These are phyloP conservation scores for Exserohilum rostratum DNA, from an alignment of 2,329 filamentous ascomycete genomes.

Conservation along the genomic window DNA sequence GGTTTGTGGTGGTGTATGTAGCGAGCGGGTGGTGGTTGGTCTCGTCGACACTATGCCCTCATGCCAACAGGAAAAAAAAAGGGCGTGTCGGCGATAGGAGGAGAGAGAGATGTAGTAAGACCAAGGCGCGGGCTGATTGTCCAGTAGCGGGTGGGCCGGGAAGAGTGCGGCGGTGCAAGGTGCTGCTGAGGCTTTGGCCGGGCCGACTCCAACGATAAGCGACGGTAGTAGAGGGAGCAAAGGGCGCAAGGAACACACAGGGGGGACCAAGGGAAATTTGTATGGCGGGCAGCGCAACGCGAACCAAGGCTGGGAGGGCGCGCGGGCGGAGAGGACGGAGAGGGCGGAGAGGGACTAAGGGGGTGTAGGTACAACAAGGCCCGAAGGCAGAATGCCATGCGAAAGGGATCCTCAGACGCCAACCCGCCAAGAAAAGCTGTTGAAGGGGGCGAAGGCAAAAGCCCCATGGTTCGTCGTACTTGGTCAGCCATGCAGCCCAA, in stretches of 20 bases:
- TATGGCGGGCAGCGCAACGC: background rate
- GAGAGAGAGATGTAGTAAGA: background rate
- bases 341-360: background rate
- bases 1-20: constrained; percentile 21
- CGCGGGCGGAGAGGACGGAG: background rate
- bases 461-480: constrained; percentile 8
- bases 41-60: constrained; percentile 30
- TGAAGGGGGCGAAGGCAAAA: constrained; percentile 10
- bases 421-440: constrained; percentile 9
- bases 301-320: background rate
- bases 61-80: constrained; percentile 24
- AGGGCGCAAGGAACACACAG: background rate
- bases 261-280: background rate
- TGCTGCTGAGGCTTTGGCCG: background rate
- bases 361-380: background rate
- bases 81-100: constrained; percentile 1
- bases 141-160: constrained; percentile 10
- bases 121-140: constrained; percentile 2
- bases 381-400: constrained; percentile 3
- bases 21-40: constrained; percentile 29
- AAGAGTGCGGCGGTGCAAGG: constrained; percentile 11
- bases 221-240: background rate
- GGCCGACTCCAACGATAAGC: background rate
- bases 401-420: constrained; percentile 8
- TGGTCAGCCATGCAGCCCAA: constrained; percentile 7